Conservation (phyloP, 495 filamentous ascomycete genomes). For the Stereocaulon alpinum region DNA sequence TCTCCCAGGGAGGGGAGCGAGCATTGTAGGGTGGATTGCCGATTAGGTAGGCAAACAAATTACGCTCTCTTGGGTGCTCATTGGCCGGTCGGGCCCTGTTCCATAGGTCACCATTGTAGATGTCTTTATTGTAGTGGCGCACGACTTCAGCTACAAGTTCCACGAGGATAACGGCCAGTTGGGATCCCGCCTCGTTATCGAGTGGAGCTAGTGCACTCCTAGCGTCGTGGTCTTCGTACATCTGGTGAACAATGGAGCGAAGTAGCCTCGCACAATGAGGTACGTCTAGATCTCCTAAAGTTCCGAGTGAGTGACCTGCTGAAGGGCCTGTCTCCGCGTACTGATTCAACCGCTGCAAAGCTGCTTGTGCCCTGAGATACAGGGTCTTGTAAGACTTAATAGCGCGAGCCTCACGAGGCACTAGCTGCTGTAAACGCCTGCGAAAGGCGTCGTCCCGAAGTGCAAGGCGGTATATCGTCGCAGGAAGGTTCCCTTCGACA, state of each 20-base stretch:
- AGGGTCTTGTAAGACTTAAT: conserved; percentile 40
- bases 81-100: conserved; percentile 31
- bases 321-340: conserved; percentile 33
- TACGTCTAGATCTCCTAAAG: conserved; percentile 25
- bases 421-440: conserved; percentile 36
- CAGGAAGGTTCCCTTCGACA: conserved; percentile 40
- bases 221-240: conserved; percentile 29
- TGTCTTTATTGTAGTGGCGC: conserved; percentile 35
- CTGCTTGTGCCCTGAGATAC: conserved; percentile 29
- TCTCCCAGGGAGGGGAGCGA: conserved; percentile 21
- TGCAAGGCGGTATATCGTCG: conserved; percentile 41
- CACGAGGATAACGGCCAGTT: conserved; percentile 31
- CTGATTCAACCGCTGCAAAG: conserved; percentile 33
- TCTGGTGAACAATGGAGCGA: conserved; percentile 28
- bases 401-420: conserved; percentile 38
- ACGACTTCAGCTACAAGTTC: conserved; percentile 35
- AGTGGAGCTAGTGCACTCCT: conserved; percentile 33
- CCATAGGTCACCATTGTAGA: conserved; percentile 32
- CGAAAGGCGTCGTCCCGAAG: conserved; percentile 39
- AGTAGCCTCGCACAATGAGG: conserved; percentile 29
- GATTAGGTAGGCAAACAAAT: conserved; percentile 40
- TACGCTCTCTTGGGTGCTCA: conserved; percentile 40
- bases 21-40: conserved; percentile 21
- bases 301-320: conserved; percentile 1
- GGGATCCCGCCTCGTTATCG: conserved; percentile 19